Evolutionary conservation across 768 basidiomycete genomes (phyloP).

Genomic region (Lentinula edodes): DNA sequence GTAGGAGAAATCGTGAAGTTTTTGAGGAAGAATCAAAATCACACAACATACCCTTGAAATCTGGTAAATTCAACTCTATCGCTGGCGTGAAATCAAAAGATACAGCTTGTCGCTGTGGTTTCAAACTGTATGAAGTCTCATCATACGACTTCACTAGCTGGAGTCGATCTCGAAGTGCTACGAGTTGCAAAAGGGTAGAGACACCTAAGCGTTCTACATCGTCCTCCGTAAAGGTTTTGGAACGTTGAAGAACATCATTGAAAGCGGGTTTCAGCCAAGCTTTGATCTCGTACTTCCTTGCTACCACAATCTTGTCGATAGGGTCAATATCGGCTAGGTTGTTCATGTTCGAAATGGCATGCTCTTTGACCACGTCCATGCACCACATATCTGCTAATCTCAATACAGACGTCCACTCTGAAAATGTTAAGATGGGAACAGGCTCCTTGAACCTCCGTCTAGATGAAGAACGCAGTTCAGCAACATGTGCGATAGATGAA

Average conservation of each 20-base stretch:
- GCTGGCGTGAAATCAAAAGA: neutral
- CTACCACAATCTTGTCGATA: neutral
- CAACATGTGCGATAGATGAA: neutral
- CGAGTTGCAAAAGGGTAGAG: neutral
- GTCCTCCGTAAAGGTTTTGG: neutral
- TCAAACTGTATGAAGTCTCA: too few species aligned
- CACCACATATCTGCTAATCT: conserved; percentile 1
- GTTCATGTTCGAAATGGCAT: neutral
- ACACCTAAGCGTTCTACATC: neutral
- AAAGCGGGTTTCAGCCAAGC: neutral
- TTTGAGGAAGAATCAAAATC: too few species aligned
- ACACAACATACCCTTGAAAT: neutral
- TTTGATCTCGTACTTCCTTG: neutral
- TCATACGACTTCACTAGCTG: neutral
- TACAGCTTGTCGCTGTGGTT: neutral
- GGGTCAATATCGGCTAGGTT: neutral
- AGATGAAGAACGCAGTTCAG: neutral
- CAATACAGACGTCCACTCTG: conserved; percentile 1
- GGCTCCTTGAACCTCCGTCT: neutral
- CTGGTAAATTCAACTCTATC: neutral
- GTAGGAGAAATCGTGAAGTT: too few species aligned
- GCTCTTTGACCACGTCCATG: neutral
- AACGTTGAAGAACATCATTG: neutral
- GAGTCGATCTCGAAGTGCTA: neutral
- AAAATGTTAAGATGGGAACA: neutral